phyloP scores from a whole-genome alignment of 176 grass and related monocot genomes.

The Oryza meyeriana region DNA sequence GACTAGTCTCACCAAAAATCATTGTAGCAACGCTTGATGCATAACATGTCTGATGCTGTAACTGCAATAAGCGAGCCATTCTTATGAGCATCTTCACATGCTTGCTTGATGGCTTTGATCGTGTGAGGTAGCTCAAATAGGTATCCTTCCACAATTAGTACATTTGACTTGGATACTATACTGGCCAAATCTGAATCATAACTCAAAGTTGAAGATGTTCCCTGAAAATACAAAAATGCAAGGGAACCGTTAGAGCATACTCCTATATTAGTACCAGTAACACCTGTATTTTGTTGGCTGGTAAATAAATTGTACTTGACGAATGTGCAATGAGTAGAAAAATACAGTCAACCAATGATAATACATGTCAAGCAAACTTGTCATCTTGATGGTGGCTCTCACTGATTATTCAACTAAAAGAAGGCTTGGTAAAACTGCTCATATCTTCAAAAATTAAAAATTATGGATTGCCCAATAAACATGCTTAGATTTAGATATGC shows the following conservation, averaged over 20 bases:
- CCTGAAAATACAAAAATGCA: constrained; percentile 47
- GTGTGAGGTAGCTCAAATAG: constrained; percentile 85
- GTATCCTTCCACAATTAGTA: constrained; percentile 87
- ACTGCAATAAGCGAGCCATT: constrained; percentile 83
- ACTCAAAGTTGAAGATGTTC: constrained; percentile 72
- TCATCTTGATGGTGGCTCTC: background rate
- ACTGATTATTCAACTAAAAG: constrained; percentile 12
- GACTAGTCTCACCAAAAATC: constrained; percentile 67
- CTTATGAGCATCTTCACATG: constrained; percentile 81
- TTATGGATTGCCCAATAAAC: background rate
- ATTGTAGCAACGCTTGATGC: constrained; percentile 80
- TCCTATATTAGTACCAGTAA: background rate
- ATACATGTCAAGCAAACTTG: background rate
- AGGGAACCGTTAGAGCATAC: background rate
- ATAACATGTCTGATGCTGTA: constrained; percentile 88
- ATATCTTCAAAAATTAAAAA: background rate
- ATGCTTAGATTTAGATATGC: background rate
- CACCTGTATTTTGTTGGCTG: background rate
- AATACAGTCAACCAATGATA: background rate
- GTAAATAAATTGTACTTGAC: background rate
- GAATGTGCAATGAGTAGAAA: background rate
- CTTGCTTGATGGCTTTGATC: constrained; percentile 80
- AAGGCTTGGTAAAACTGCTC: background rate
- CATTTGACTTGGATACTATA: constrained; percentile 77
- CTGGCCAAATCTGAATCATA: constrained; percentile 70